Evolutionary conservation across 1,284 basidiomycete genomes (phyloP), one percentile per base, ranked within the genome.

Genomic region (Rhodofomes roseus): DNA sequence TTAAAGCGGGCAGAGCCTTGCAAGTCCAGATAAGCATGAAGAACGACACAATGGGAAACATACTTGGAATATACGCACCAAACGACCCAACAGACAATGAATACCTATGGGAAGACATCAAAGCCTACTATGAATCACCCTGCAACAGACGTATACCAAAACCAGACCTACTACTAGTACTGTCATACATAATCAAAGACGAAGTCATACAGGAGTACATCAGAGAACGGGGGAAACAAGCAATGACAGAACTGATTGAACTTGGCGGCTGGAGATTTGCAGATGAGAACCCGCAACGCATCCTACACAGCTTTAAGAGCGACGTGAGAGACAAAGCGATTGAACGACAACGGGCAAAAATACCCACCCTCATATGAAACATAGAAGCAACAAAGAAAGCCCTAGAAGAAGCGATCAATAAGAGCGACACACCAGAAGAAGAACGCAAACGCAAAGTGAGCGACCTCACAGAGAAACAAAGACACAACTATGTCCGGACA

Each of bases 1-100:
- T 58, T 5, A 37, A 54, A 25, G 25, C 37, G 25, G 57, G 57
- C 14, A 27, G 57, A 18, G 57, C 57, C 22, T 7, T 58, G 36
- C 29, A 41, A 20, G 6, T 58, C 11, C 4, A 22, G 4, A 5
- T 58, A 11, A 6, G 12, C 5, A 27, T 50, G 23, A 51, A 58
- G 39, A 12, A 44, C 1, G 51, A 44, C 3, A 20, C 39, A 1
- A 29, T 1, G 5, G 39, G 61, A 0, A 61, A 20, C 0, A 57
- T 63, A 0, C 46, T 62, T 0, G 57, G 36, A 0, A n/a, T 63
- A 12, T 65, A 65, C 16, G 48, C 63, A 14, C 63, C 58, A 1
- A 65, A 65, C n/a, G 39, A 56, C 14, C 9, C 14, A 0, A 40
- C 9, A 1, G 25, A 50, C 8, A 59, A 56, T 23, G 31, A n/a